Evolutionary conservation across 2,329 filamentous ascomycete genomes (phyloP).

Genomic region (Monilinia aucupariae): DNA sequence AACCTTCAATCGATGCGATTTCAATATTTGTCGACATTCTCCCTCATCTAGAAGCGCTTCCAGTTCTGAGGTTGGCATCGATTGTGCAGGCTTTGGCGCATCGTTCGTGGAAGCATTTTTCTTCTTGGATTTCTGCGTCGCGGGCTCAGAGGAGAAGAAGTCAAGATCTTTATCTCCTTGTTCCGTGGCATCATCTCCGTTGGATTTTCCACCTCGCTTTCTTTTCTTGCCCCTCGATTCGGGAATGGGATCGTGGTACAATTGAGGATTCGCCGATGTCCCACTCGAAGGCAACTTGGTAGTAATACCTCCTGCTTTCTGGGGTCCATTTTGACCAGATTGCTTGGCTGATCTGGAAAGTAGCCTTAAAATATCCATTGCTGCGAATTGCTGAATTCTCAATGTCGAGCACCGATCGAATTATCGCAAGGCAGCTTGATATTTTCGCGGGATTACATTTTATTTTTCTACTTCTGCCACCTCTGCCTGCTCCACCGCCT

Average conservation of each 20-base stretch:
- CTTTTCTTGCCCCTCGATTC: constrained; percentile 47
- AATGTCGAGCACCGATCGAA: not conserved
- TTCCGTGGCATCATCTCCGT: constrained; percentile 37
- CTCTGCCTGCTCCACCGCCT: not conserved
- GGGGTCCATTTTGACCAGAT: constrained; percentile 33
- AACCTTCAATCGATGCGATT: constrained; percentile 78
- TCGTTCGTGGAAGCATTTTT: constrained; percentile 23
- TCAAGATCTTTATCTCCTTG: constrained; percentile 39
- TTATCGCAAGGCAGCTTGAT: not conserved
- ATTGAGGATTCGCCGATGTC: constrained; percentile 59
- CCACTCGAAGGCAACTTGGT: constrained; percentile 59
- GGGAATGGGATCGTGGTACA: constrained; percentile 55
- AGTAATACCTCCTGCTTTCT: constrained; percentile 33
- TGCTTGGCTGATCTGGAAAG: constrained; percentile 65
- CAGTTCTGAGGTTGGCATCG: constrained; percentile 11
- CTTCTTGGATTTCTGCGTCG: constrained; percentile 27
- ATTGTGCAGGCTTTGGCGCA: constrained; percentile 10
- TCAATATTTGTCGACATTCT: constrained; percentile 67
- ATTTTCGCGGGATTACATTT: constrained; percentile 12
- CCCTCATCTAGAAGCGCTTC: constrained; percentile 52
- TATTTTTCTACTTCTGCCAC: constrained; percentile 11
- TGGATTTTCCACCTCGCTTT: constrained; percentile 43
- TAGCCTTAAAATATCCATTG: constrained; percentile 62
- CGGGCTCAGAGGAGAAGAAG: constrained; percentile 51
- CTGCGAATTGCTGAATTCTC: constrained; percentile 6